Conservation (phyloP, 495 filamentous ascomycete species). For the Polyplosphaeria fusca region DNA sequence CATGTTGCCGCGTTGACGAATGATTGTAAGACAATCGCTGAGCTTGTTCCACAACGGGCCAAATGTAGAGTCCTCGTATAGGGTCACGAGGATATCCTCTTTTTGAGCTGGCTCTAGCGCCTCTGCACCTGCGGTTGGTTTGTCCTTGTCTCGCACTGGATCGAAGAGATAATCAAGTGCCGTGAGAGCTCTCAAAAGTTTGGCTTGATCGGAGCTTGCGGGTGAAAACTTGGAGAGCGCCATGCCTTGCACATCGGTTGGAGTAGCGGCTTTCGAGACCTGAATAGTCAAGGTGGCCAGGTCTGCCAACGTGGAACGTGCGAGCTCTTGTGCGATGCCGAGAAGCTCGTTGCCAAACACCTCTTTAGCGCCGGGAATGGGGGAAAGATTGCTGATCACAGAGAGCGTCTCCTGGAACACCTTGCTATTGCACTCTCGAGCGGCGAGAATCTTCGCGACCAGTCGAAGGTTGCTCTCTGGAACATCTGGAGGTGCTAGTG, state of each 20-base stretch:
- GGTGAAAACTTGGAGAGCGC: conserved; percentile 95
- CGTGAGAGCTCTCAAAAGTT: conserved; percentile 86
- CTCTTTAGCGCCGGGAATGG: conserved; percentile 83
- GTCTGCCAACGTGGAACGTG: conserved; percentile 76
- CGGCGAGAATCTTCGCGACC: conserved; percentile 92
- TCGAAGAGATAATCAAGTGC: conserved; percentile 90
- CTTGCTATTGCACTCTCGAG: conserved; percentile 92
- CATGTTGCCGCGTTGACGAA: conserved; percentile 88
- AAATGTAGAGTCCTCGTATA: conserved; percentile 91
- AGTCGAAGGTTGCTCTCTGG: conserved; percentile 86
- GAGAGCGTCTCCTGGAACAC: conserved; percentile 95
- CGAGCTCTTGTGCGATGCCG: conserved; percentile 75
- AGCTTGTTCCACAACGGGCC: conserved; percentile 86
- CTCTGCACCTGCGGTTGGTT: conserved; percentile 38
- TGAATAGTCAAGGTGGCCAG: conserved; percentile 83
- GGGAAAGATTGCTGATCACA: conserved; percentile 95
- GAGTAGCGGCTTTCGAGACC: conserved; percentile 79
- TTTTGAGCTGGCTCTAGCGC: conserved; percentile 48
- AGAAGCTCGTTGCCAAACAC: conserved; percentile 90
- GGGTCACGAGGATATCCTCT: conserved; percentile 76
- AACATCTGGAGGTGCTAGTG: conserved; percentile 80
- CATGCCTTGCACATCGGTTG: conserved; percentile 91
- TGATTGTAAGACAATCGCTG: conserved; percentile 84
- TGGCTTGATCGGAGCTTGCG: conserved; percentile 90
- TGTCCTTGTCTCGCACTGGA: conserved; percentile 53